Evolutionary conservation across 2,329 filamentous ascomycete species (phyloP), one percentile per base, ranked within the genome.

Genomic region (Bipolaris sorokiniana): DNA sequence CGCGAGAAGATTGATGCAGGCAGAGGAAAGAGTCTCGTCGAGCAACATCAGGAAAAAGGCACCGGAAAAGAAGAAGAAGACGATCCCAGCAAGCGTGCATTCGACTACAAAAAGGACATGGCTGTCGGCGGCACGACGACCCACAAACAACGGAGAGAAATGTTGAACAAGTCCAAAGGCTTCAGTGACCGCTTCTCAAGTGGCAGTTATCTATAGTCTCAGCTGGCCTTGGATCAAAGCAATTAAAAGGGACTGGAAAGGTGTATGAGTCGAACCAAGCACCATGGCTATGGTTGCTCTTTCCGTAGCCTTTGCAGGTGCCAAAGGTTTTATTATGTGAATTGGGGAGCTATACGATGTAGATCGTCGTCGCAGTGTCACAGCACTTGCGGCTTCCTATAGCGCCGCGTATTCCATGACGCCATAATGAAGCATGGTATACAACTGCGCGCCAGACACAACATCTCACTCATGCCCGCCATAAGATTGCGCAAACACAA

Each of bases 81-180:
- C 77, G 93, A 98, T 73, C 94, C 95, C 0, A 97, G 92, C 76
- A 89, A 90, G 77, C 83, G 94, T 59, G 89, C 86, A 0, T 98
- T 98, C 77, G 92, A 97, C 78, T 84, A 88, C 61, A 91, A 97
- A 76, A 98, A 97, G 80, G 95, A 98, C 75, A 97, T 98, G 86
- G 89, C 86, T 37, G 79, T 91, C 2, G 88, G 89, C 7, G 86
- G 86, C 16, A 87, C 86, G 68, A 86, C 97, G 51, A 89, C 87
- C 23, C 81, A 87, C 63, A 83, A 88, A 34, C 88, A 97, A 79
- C 86, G 89, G 65, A 86, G 86, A 67, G 90, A 97, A 66, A 80
- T 98, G 80, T 75, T 97, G 58, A 89, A 86, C 64, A 89, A 90
- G 72, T 90, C 92, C 4, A 86, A 88, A 15, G 89, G 92, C 68